A percentile compares a stretch with the other conserved stretches of the same genome.
Conservation (phyloP, 2,329 filamentous ascomycete genomes). For the Clonostachys sp. region DNA sequence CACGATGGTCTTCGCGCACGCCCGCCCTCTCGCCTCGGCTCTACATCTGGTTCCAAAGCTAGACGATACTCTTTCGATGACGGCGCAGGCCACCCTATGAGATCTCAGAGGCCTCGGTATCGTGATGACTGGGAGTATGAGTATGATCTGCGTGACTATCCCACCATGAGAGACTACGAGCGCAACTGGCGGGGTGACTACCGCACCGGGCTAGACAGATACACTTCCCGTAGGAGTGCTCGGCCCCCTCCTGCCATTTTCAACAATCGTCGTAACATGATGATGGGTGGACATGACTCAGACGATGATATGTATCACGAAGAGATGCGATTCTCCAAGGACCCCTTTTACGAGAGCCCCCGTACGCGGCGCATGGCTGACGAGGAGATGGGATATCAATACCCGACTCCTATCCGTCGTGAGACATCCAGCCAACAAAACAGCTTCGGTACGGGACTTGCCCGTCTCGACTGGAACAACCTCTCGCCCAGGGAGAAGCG, state of each 20-base stretch:
- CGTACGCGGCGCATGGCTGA: not conserved
- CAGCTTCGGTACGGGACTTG: not conserved
- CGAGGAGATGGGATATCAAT: not conserved
- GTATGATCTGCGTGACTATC: slow-evolving; percentile 5
- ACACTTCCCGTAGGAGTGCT: slow-evolving; percentile 10
- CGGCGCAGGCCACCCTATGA: not conserved
- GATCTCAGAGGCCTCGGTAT: slow-evolving; percentile 5
- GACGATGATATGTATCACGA: slow-evolving; percentile 15
- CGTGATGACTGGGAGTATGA: slow-evolving; percentile 16
- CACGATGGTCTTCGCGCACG: not conserved
- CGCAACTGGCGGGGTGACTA: slow-evolving; percentile 14
- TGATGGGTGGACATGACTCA: slow-evolving; percentile 5
- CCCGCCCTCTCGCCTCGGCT: not conserved
- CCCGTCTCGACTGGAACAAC: slow-evolving; percentile 27
- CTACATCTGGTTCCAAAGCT: not conserved
- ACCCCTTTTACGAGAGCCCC: not conserved
- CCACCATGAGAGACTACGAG: slow-evolving; percentile 14
- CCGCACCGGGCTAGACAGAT: slow-evolving; percentile 8
- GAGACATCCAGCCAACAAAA: not conserved
- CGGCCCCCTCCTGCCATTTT: slow-evolving; percentile 15
- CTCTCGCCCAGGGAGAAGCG: slow-evolving; percentile 31
- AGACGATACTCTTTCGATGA: not conserved
- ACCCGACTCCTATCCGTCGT: not conserved
- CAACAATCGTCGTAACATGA: slow-evolving; percentile 9
- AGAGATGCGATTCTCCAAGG: not conserved